A percentile compares a stretch with the other conserved stretches of the same genome.
phyloP scores from a whole-genome alignment of 1,284 basidiomycete genomes.

The Entoloma clypeatum region DNA sequence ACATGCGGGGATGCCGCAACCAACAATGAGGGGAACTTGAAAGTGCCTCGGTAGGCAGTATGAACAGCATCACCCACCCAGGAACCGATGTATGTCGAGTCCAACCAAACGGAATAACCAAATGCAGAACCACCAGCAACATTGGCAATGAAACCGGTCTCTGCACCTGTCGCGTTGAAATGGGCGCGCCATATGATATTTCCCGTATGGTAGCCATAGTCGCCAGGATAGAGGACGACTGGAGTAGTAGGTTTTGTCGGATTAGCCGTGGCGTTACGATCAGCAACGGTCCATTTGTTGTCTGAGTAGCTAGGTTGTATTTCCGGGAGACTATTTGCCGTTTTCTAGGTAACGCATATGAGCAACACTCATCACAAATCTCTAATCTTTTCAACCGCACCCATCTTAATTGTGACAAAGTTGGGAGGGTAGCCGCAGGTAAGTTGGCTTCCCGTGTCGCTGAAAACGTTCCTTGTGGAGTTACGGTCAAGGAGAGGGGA shows the following conservation, averaged over 20 bases:
- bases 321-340: constrained; percentile 37
- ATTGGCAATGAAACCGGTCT: constrained; percentile 37
- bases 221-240: constrained; percentile 45
- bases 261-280: constrained; percentile 36
- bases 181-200: constrained; percentile 52
- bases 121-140: constrained; percentile 47
- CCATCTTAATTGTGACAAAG: constrained; percentile 33
- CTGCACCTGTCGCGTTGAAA: constrained; percentile 40
- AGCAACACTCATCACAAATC: background rate
- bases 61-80: constrained; percentile 39
- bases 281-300: constrained; percentile 34
- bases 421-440: constrained; percentile 31
- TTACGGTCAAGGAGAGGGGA: constrained; percentile 28
- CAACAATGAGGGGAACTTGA: constrained; percentile 32
- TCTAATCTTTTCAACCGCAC: constrained; percentile 21
- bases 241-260: constrained; percentile 33
- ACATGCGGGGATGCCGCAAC: constrained; percentile 34
- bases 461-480: constrained; percentile 37
- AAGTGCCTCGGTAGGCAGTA: constrained; percentile 31
- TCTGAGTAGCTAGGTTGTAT: constrained; percentile 34
- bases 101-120: constrained; percentile 48
- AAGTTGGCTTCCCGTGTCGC: constrained; percentile 26
- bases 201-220: constrained; percentile 55
- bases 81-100: constrained; percentile 45
- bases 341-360: constrained; percentile 25